phyloP scores from a whole-genome alignment of 257 asterid species.

The Lycium barbarum region DNA sequence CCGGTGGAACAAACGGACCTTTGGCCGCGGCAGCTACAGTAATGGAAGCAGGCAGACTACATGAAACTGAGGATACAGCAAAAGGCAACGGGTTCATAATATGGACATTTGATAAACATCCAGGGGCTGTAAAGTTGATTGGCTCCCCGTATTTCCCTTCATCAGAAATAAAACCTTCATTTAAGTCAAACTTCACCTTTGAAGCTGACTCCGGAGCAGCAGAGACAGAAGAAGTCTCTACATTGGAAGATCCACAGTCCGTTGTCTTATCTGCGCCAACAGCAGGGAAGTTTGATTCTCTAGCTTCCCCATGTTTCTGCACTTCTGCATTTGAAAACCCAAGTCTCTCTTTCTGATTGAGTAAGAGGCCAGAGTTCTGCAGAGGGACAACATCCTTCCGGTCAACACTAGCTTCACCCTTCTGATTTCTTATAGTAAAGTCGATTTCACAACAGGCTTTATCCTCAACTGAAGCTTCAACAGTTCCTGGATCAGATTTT shows the following conservation, averaged over 20 bases:
- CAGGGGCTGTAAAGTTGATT: conserved; percentile 37
- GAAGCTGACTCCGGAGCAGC: conserved; percentile 43
- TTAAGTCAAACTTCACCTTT: conserved; percentile 74
- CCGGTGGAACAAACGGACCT: conserved; percentile 86
- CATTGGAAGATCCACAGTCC: conserved; percentile 37
- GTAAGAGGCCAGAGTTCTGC: conserved; percentile 33
- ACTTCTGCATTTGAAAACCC: conserved; percentile 37
- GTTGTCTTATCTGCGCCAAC: conserved; percentile 39
- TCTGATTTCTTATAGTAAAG: conserved; percentile 39
- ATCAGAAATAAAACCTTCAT: conserved; percentile 73
- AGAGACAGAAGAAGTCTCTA: conserved; percentile 38
- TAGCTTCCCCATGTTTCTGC: conserved; percentile 36
- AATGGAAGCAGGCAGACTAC: conserved; percentile 63
- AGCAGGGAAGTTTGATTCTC: conserved; percentile 37
- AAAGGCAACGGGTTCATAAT: conserved; percentile 42
- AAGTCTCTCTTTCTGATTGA: conserved; percentile 36
- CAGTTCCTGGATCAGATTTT: conserved; percentile 34
- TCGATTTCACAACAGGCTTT: conserved; percentile 32
- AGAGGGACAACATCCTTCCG: conserved; percentile 35
- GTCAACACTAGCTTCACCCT: conserved; percentile 43
- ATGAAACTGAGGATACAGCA: conserved; percentile 46
- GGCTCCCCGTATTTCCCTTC: conserved; percentile 76
- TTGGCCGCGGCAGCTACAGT: conserved; percentile 92
- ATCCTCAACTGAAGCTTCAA: conserved; percentile 31
- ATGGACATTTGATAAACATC: conserved; percentile 45